Percentiles rank a stretch among this genome's conserved stretches.
phyloP scores from a whole-genome alignment of 2,329 filamentous ascomycete species.

The Ceratocystis papillata region DNA sequence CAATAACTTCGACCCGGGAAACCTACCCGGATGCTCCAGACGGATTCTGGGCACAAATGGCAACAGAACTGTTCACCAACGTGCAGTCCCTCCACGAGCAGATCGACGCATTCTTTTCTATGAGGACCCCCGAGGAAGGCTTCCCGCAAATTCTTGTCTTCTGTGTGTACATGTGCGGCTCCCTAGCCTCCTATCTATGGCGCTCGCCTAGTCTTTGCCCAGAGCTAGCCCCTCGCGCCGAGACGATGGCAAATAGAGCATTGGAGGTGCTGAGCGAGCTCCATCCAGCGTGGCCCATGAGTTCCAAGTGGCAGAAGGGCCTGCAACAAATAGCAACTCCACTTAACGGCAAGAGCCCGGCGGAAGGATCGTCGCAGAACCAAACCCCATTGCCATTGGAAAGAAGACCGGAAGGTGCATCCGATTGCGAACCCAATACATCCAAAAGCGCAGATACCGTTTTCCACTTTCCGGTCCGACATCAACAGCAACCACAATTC shows the following conservation, averaged over 20 bases:
- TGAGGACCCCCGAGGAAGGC: constrained; percentile 29
- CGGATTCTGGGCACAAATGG: constrained; percentile 29
- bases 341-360: constrained; percentile 20
- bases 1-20: constrained; percentile 16
- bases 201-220: constrained; percentile 30
- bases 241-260: constrained; percentile 28
- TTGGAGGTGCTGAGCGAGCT: constrained; percentile 28
- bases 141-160: constrained; percentile 34
- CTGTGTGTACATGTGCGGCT: constrained; percentile 35
- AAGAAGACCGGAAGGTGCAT: neutral
- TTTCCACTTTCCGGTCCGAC: neutral
- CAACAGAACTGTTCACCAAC: constrained; percentile 32
- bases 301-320: constrained; percentile 26
- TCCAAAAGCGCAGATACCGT: neutral
- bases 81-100: constrained; percentile 32
- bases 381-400: neutral
- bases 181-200: constrained; percentile 31
- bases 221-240: constrained; percentile 27
- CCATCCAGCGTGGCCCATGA: constrained; percentile 28
- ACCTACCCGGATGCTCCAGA: constrained; percentile 25
- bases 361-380: neutral
- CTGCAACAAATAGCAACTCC: constrained; percentile 26
- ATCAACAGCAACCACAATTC: neutral
- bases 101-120: constrained; percentile 30
- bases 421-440: neutral